These are phyloP conservation scores for Hericium erinaceus DNA, from an alignment of 768 basidiomycete species.

Conservation along the genomic window DNA sequence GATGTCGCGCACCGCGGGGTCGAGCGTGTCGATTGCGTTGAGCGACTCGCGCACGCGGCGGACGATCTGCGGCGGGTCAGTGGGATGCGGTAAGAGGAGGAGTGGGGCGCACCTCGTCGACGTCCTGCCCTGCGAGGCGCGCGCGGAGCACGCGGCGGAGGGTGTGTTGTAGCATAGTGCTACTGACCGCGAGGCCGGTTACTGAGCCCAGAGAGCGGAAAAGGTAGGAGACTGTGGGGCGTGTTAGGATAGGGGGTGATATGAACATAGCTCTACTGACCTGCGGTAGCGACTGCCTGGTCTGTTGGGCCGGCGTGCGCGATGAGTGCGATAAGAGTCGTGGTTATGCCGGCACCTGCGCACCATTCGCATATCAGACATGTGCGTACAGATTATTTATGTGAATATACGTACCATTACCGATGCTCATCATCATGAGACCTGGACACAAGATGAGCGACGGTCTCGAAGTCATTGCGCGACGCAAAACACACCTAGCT, in stretches of 20 bases:
- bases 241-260: not conserved
- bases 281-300: constrained; percentile 59
- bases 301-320: constrained; percentile 53
- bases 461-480: too few relatives aligned
- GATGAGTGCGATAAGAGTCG: constrained; percentile 49
- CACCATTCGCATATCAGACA: not conserved
- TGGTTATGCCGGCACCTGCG: constrained; percentile 44
- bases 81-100: not conserved
- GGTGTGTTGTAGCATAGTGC: constrained; percentile 44
- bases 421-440: constrained; percentile 26
- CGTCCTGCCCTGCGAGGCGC: constrained; percentile 30
- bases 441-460: constrained; percentile 17
- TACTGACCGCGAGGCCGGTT: constrained; percentile 46
- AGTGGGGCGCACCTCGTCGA: constrained; percentile 38
- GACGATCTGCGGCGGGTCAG: constrained; percentile 18
- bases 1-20: constrained; percentile 18
- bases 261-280: constrained; percentile 20
- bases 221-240: constrained; percentile 45
- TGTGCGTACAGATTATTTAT: not conserved
- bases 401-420: constrained; percentile 24
- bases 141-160: constrained; percentile 34
- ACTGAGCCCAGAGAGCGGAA: constrained; percentile 57
- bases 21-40: constrained; percentile 23
- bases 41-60: constrained; percentile 25
- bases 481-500: not conserved